phyloP scores from a whole-genome alignment of 2,329 filamentous ascomycete genomes.

The Seiridium unicorne region DNA sequence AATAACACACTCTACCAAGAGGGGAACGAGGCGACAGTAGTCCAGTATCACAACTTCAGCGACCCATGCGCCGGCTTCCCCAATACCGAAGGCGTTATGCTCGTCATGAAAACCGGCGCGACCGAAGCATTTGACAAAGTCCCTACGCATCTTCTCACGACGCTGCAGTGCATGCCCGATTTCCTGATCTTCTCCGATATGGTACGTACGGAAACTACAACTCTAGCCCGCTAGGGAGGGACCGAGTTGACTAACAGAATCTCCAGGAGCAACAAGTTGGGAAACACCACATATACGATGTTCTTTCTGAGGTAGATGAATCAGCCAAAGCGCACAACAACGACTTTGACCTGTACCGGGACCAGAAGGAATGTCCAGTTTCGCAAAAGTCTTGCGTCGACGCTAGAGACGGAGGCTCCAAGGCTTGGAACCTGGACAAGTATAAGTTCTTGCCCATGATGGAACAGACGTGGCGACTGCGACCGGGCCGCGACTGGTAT shows the following conservation, averaged over 20 bases:
- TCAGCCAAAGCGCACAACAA: conserved; percentile 34
- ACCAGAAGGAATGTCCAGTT: conserved; percentile 43
- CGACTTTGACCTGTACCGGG: conserved; percentile 44
- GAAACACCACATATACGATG: conserved; percentile 38
- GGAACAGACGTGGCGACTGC: conserved; percentile 52
- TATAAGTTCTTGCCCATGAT: conserved; percentile 62
- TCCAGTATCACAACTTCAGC: conserved; percentile 34
- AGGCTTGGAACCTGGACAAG: conserved; percentile 56
- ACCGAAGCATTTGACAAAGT: conserved; percentile 51
- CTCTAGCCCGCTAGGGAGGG: not conserved
- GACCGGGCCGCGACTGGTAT: conserved; percentile 55
- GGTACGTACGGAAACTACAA: conserved; percentile 14
- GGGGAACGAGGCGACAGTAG: conserved; percentile 30
- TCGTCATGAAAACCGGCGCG: conserved; percentile 58
- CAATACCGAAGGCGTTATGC: conserved; percentile 42
- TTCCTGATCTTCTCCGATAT: conserved; percentile 60
- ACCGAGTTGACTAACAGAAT: conserved; percentile 7
- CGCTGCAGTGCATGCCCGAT: conserved; percentile 46
- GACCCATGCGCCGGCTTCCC: conserved; percentile 34
- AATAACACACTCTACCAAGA: conserved; percentile 38
- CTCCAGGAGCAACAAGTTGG: conserved; percentile 47
- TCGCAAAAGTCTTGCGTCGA: conserved; percentile 43
- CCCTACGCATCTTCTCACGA: conserved; percentile 53
- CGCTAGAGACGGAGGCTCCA: conserved; percentile 26
- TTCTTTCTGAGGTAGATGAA: conserved; percentile 33